A percentile compares a stretch with the other conserved stretches of the same genome.
Evolutionary conservation across 2,329 filamentous ascomycete genomes (phyloP).

Genomic region (Colletotrichum gigasporum): DNA sequence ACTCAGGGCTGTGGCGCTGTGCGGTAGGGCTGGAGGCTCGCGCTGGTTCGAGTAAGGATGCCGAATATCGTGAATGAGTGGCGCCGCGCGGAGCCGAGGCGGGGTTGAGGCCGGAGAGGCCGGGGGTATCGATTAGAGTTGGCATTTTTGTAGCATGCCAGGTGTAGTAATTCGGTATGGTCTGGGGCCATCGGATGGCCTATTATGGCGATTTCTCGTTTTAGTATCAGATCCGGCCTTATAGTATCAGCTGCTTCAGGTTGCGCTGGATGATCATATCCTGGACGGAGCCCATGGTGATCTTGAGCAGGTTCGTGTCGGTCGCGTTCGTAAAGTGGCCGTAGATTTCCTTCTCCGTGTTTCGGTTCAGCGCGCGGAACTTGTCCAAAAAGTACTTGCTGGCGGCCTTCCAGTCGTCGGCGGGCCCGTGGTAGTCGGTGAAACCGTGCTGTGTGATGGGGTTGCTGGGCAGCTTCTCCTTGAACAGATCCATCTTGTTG

Average conservation of each 20-base stretch:
- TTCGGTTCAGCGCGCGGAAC: slow-evolving; percentile 79
- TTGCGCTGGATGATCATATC: slow-evolving; percentile 90
- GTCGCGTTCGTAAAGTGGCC: slow-evolving; percentile 71
- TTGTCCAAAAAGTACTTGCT: slow-evolving; percentile 86
- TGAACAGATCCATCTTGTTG: slow-evolving; percentile 90
- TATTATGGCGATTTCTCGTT: slow-evolving; percentile 13
- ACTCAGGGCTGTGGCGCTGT: not conserved
- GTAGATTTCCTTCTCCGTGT: slow-evolving; percentile 71
- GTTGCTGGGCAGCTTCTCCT: slow-evolving; percentile 75
- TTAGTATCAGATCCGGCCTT: slow-evolving; percentile 42
- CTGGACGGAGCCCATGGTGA: slow-evolving; percentile 86
- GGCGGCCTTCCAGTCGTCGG: slow-evolving; percentile 77
- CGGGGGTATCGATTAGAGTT: slow-evolving; percentile 29
- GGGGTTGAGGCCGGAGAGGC: slow-evolving; percentile 1
- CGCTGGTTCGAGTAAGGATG: not conserved
- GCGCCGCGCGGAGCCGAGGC: not conserved
- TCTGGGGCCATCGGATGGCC: not conserved
- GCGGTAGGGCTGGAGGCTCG: not conserved
- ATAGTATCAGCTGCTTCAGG: slow-evolving; percentile 80
- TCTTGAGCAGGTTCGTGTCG: slow-evolving; percentile 80
- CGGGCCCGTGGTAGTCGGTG: slow-evolving; percentile 79
- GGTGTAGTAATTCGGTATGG: not conserved
- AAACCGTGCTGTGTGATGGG: slow-evolving; percentile 80
- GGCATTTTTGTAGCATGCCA: slow-evolving; percentile 15
- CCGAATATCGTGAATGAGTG: not conserved